These are phyloP conservation scores for Trichaptum fuscoviolaceum DNA, from an alignment of 768 basidiomycete genomes.

Conservation along the genomic window DNA sequence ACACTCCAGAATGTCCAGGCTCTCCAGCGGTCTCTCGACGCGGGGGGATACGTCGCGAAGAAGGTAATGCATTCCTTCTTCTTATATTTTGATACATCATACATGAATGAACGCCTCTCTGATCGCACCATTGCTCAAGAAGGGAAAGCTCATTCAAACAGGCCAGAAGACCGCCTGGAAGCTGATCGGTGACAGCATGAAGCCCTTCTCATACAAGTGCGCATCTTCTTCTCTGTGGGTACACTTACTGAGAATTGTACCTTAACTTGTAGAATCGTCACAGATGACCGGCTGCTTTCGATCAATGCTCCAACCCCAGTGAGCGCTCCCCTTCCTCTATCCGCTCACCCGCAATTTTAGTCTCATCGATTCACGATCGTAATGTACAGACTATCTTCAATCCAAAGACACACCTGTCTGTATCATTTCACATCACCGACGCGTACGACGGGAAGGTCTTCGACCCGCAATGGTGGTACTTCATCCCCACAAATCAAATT, in stretches of 20 bases:
- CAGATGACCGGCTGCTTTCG: not conserved
- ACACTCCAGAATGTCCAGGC: not conserved
- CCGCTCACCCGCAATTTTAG: not conserved
- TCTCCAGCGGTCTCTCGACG: not conserved
- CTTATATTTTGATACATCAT: not conserved
- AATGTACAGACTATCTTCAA: not conserved
- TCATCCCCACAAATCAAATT: not conserved
- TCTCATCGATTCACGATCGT: no score
- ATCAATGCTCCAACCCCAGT: not conserved
- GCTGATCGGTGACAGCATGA: not conserved
- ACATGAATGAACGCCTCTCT: not conserved
- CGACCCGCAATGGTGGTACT: not conserved
- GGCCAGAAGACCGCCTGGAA: not conserved
- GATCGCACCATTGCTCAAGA: not conserved
- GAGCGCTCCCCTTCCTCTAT: not conserved
- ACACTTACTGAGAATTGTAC: not conserved
- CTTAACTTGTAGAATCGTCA: not conserved
- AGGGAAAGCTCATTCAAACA: not conserved
- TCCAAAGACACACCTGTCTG: not conserved
- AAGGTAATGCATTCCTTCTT: not conserved
- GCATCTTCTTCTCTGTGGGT: not conserved
- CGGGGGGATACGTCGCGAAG: not conserved
- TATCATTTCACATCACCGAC: not conserved
- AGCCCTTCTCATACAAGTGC: not conserved
- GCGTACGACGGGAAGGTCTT: not conserved